phyloP scores from a whole-genome alignment of 768 basidiomycete species.

The Pleurotus eryngii region DNA sequence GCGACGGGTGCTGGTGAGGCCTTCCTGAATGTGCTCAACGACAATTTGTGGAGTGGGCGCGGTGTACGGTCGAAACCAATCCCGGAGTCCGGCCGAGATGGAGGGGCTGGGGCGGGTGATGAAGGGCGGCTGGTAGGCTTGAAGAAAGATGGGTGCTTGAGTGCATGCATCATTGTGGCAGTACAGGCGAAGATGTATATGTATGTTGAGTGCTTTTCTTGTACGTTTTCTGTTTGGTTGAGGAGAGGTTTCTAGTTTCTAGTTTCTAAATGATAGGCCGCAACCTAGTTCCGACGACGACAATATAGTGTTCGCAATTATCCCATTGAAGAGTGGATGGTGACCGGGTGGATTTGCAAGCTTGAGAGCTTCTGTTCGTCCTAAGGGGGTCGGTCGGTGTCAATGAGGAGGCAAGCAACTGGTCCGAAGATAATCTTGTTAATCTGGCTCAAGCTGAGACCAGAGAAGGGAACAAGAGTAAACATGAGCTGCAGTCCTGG shows the following conservation, averaged over 20 bases:
- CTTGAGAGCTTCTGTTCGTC: constrained; percentile 22
- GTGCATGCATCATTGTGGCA: constrained; percentile 53
- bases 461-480: constrained; percentile 9
- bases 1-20: constrained; percentile 44
- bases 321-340: constrained; percentile 49
- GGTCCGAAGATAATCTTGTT: constrained; percentile 62
- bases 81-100: constrained; percentile 35
- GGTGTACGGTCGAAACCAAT: constrained; percentile 39
- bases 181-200: constrained; percentile 15
- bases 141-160: constrained; percentile 69
- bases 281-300: constrained; percentile 36
- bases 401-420: constrained; percentile 54
- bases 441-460: constrained; percentile 43
- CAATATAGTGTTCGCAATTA: constrained; percentile 33
- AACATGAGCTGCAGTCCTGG: constrained; percentile 6
- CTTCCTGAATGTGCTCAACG: constrained; percentile 57
- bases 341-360: constrained; percentile 14
- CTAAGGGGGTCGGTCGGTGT: constrained; percentile 81
- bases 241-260: constrained; percentile 23
- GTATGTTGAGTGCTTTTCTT: constrained; percentile 8
- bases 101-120: constrained; percentile 48
- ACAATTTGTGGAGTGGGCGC: constrained; percentile 55
- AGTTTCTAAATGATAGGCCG: constrained; percentile 33
- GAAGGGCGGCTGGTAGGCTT: constrained; percentile 61
- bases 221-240: constrained; percentile 7